These are phyloP conservation scores for Perilla frutescens DNA, from an alignment of 257 asterid genomes.

Conservation along the genomic window DNA sequence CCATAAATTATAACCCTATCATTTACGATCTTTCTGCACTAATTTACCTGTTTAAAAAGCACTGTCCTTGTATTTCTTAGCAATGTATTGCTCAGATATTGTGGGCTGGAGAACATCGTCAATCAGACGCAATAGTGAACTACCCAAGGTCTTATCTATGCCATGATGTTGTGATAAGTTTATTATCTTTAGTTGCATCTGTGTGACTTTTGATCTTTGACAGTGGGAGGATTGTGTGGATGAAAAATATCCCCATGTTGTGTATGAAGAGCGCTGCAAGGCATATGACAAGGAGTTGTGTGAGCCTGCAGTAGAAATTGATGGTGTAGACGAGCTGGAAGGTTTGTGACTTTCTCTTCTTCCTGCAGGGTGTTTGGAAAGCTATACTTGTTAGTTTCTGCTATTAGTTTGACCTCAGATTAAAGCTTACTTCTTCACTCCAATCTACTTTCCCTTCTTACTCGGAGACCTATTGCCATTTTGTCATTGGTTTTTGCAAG, in stretches of 20 bases:
- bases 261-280: constrained; percentile 94
- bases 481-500: neutral
- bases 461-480: neutral
- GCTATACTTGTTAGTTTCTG: neutral
- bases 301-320: constrained; percentile 51
- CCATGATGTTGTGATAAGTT: constrained; percentile 22
- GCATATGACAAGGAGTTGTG: constrained; percentile 61
- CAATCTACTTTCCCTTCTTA: neutral
- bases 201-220: constrained; percentile 31
- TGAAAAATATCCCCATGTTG: constrained; percentile 93
- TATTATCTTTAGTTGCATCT: constrained; percentile 9
- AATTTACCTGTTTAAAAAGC: neutral
- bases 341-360: constrained; percentile 57
- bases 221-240: constrained; percentile 89
- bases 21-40: constrained; percentile 19
- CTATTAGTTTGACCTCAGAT: constrained; percentile 11
- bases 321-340: constrained; percentile 73
- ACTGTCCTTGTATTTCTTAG: constrained; percentile 46
- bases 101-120: constrained; percentile 99
- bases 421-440: neutral
- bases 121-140: constrained; percentile 83
- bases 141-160: constrained; percentile 72
- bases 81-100: constrained; percentile 60
- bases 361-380: constrained; percentile 9
- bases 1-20: constrained; percentile 44